Percentiles rank a stretch among this genome's conserved stretches.
Evolutionary conservation across 2,329 filamentous ascomycete genomes (phyloP).

Genomic region (Harringtonia aguacate): DNA sequence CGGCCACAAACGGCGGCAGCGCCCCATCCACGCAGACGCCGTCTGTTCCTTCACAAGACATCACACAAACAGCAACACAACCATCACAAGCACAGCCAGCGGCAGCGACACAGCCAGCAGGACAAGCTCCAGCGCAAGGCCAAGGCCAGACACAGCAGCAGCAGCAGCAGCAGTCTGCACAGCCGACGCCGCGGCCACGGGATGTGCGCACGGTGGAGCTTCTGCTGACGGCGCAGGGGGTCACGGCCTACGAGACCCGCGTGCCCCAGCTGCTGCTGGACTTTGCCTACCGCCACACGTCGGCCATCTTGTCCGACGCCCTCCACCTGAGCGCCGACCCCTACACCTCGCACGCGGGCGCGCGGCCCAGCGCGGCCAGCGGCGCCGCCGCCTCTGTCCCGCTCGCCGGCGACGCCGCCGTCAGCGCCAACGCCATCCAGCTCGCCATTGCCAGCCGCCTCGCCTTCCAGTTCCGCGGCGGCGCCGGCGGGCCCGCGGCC

Average conservation of each 20-base stretch:
- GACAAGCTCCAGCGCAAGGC: constrained; percentile 8
- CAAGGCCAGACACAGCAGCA: constrained; percentile 2
- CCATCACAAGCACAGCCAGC: constrained; percentile 10
- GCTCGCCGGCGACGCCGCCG: constrained; percentile 37
- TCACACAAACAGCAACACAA: background rate
- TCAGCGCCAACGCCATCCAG: constrained; percentile 56
- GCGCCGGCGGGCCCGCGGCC: constrained; percentile 31
- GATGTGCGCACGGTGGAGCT: constrained; percentile 73
- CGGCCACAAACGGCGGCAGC: constrained; percentile 12
- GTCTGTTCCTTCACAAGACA: no score
- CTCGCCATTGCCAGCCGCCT: constrained; percentile 62
- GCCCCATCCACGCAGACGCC: background rate
- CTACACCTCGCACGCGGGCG: constrained; percentile 48
- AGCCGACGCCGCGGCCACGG: constrained; percentile 35
- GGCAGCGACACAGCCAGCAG: constrained; percentile 8
- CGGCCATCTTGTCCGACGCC: constrained; percentile 59
- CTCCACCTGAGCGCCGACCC: constrained; percentile 59
- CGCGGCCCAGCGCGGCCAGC: constrained; percentile 36
- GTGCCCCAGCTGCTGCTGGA: constrained; percentile 76
- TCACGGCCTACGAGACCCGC: constrained; percentile 70
- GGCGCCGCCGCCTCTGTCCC: constrained; percentile 37
- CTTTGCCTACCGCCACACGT: constrained; percentile 76
- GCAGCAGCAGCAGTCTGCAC: background rate
- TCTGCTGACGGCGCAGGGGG: constrained; percentile 67
- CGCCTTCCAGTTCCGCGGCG: constrained; percentile 56